Evolutionary conservation across 805 yeast species (phyloP).

Genomic region (Pichia exigua): DNA sequence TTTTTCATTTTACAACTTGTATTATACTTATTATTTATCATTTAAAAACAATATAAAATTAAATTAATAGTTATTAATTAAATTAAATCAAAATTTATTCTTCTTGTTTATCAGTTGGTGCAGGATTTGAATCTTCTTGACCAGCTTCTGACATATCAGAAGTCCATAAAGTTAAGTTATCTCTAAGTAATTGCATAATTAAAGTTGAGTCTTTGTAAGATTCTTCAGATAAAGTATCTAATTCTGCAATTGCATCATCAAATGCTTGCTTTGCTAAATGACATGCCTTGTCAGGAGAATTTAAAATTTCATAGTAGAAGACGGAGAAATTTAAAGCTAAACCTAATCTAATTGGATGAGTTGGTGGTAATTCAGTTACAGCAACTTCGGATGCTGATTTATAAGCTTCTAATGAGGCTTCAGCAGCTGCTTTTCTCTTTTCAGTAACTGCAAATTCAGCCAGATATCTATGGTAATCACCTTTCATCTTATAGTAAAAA

Average conservation of each 20-base stretch:
- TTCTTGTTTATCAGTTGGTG: slow-evolving; percentile 10
- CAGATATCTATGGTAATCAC: slow-evolving; percentile 98
- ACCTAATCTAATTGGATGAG: slow-evolving; percentile 97
- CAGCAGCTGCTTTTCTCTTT: slow-evolving; percentile 88
- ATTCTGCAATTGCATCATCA: slow-evolving; percentile 98
- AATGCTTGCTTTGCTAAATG: slow-evolving; percentile 98
- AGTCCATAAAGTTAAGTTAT: slow-evolving; percentile 97
- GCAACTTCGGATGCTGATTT: slow-evolving; percentile 96
- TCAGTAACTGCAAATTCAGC: slow-evolving; percentile 94
- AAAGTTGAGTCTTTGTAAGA: slow-evolving; percentile 97
- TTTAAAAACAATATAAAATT: neutral
- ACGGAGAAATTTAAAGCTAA: slow-evolving; percentile 97
- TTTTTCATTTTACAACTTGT: neutral
- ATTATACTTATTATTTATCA: neutral
- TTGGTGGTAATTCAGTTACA: slow-evolving; percentile 93
- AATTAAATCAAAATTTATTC: neutral
- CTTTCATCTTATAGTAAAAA: slow-evolving; percentile 98
- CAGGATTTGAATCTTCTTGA: slow-evolving; percentile 37
- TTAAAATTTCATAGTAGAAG: slow-evolving; percentile 95
- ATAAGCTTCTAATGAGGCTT: slow-evolving; percentile 88
- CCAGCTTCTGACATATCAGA: slow-evolving; percentile 84
- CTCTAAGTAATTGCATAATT: slow-evolving; percentile 98
- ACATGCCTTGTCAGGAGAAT: slow-evolving; percentile 98
- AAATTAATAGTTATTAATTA: neutral
- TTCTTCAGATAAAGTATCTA: slow-evolving; percentile 95